These are phyloP conservation scores for Trametes polyzona DNA, from an alignment of 1,284 basidiomycete genomes.

Conservation along the genomic window DNA sequence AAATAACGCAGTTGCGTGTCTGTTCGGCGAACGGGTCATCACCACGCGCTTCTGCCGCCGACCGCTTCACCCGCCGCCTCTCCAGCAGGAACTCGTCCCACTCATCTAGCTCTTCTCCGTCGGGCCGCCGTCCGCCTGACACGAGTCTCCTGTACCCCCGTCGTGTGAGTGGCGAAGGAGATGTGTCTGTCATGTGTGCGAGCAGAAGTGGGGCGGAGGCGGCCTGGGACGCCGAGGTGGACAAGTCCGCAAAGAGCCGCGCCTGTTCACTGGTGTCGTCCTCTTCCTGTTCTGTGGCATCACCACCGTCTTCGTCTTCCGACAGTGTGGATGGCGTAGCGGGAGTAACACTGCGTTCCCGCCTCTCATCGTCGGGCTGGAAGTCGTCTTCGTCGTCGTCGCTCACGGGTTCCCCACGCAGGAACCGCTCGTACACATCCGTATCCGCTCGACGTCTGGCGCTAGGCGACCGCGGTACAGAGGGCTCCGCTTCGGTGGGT, in stretches of 20 bases:
- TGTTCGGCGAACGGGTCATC: slow-evolving; percentile 37
- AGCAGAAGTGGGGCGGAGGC: slow-evolving; percentile 49
- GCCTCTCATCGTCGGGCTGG: slow-evolving; percentile 26
- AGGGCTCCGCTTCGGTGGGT: not conserved
- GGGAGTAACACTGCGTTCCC: not conserved
- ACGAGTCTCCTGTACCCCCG: slow-evolving; percentile 46
- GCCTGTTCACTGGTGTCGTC: slow-evolving; percentile 41
- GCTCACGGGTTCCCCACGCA: slow-evolving; percentile 64
- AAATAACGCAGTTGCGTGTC: slow-evolving; percentile 67
- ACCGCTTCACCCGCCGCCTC: slow-evolving; percentile 24
- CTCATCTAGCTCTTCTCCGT: slow-evolving; percentile 1
- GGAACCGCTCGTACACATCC: slow-evolving; percentile 57
- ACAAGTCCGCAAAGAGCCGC: slow-evolving; percentile 49
- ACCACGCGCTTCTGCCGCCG: slow-evolving; percentile 19
- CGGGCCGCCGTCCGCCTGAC: slow-evolving; percentile 12
- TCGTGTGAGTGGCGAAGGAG: slow-evolving; percentile 50
- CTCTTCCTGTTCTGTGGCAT: slow-evolving; percentile 22
- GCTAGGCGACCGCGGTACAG: not conserved
- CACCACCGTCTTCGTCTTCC: slow-evolving; percentile 32
- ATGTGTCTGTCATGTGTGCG: slow-evolving; percentile 50
- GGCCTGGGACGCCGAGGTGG: slow-evolving; percentile 34
- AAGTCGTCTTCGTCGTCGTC: slow-evolving; percentile 64
- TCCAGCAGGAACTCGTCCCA: slow-evolving; percentile 33
- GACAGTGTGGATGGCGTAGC: slow-evolving; percentile 11
- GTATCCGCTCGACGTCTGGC: slow-evolving; percentile 34